Base-by-base conservation (phyloP, 83 land plant genomes). In the Isoetes engelmannii region DNA sequence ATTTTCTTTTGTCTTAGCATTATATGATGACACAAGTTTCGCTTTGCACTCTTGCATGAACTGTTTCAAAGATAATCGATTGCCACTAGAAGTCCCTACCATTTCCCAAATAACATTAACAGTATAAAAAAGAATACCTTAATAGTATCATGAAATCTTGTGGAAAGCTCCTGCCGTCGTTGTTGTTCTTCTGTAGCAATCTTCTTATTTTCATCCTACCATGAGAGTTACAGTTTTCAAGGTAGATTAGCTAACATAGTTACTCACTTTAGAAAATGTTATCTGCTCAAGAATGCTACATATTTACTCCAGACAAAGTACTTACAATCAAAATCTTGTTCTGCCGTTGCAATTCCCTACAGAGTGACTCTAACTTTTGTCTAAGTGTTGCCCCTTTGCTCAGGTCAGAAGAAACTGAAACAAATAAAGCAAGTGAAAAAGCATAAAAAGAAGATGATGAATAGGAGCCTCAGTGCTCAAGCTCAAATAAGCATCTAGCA, bases 281-380 rank as follows among this genome's bases (percentile, higher is more conserved):
- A 12, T 12, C 3, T 12, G 15, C 55, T 17, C 46, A 51, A 68
- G 67, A 51, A 37, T 6, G 67, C 1, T 13, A 28, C 1, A 21
- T 9, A 58, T 37, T 7, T 6, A 15, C 5, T 5, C 7, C 0
- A 61, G 46, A 44, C 5, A 7, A 66, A 62, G 5, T 1, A 50
- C 81, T 47, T 84, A 93, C 98, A 83, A 83, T 82, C 19, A 93
- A 84, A 73, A 88, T 78, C 68, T 90, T 93, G 69, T 93, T 93
- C 51, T 90, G 98, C 6, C 92, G 87, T 63, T 93, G 98, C 60
- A 93, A 74, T 71, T 93, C 98, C 73, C 98, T 80, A 57, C 98
- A 93, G 28, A 93, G 76, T 61, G 98, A 90, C 71, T 93, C 98
- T 63, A 93, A 84, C 76, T 82, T 93, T 64, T 87, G 93, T 45